phyloP scores from a whole-genome alignment of 176 grass and related monocot species.

The Saccharum spontaneum region DNA sequence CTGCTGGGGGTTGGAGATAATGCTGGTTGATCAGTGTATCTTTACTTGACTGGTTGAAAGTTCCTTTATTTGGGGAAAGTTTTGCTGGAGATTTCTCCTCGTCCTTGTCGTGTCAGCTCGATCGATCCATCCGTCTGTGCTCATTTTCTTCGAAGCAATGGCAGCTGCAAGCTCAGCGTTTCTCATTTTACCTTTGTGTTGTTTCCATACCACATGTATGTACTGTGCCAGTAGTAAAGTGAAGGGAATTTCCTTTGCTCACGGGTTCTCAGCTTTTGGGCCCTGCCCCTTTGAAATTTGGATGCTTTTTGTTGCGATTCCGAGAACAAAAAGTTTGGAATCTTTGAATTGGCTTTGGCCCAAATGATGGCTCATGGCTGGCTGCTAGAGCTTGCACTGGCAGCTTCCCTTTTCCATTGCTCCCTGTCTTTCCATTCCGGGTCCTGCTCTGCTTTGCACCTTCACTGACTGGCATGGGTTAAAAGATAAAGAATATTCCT shows the following conservation, averaged over 20 bases:
- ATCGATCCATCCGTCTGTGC: not conserved
- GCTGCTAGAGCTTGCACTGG: constrained; percentile 49
- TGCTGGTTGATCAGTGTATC: not conserved
- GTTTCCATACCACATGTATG: constrained; percentile 18
- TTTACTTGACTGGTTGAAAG: not conserved
- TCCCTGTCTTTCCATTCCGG: constrained; percentile 24
- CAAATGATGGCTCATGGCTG: constrained; percentile 57
- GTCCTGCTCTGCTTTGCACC: constrained; percentile 4
- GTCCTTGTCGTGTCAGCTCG: not conserved
- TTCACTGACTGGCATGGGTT: constrained; percentile 9
- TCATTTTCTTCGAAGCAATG: constrained; percentile 17
- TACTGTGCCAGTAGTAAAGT: constrained; percentile 13
- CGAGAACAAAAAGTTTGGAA: constrained; percentile 47
- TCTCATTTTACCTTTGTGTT: constrained; percentile 15
- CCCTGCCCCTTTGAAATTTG: constrained; percentile 26
- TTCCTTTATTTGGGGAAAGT: not conserved
- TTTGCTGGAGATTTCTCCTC: not conserved
- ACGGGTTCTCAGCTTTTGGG: constrained; percentile 20
- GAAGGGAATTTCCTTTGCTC: constrained; percentile 27
- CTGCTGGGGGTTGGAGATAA: constrained; percentile 15
- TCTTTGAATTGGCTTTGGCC: constrained; percentile 64
- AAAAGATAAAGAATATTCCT: not conserved
- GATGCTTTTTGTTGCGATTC: constrained; percentile 46
- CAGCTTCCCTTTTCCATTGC: constrained; percentile 28
- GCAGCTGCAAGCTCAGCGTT: constrained; percentile 14